Evolutionary conservation across 73 alveolate species (phyloP).

Genomic region (Paramecium caudatum): DNA sequence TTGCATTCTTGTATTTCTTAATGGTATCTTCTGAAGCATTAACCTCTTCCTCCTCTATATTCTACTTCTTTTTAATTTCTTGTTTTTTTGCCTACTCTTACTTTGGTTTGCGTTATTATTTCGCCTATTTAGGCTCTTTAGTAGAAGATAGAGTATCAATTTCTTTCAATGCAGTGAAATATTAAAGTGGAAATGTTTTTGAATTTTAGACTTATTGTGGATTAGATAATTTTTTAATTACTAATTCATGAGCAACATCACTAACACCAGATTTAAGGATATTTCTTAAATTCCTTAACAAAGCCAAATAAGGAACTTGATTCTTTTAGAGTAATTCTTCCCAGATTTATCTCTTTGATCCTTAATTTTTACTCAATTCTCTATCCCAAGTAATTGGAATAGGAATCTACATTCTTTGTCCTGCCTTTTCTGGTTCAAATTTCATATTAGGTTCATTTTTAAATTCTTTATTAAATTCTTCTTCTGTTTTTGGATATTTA

Average conservation of each 20-base stretch:
- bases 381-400: conserved; percentile 79
- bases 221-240: not conserved
- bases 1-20: conserved; percentile 19
- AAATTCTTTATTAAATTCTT: conserved; percentile 60
- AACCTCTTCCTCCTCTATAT: not conserved
- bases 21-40: not conserved
- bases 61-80: not conserved
- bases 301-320: conserved; percentile 77
- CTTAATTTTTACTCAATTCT: conserved; percentile 67
- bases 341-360: conserved; percentile 70
- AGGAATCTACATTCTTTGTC: conserved; percentile 73
- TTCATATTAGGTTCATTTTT: not conserved
- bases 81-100: not conserved
- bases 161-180: conserved; percentile 44
- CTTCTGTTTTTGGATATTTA: conserved; percentile 76
- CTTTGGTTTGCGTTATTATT: not conserved
- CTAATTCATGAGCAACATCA: conserved; percentile 49
- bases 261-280: conserved; percentile 74
- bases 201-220: not conserved
- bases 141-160: conserved; percentile 15
- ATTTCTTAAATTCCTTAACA: conserved; percentile 76
- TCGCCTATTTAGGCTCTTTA: conserved; percentile 21
- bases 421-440: conserved; percentile 77
- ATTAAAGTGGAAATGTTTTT: conserved; percentile 66
- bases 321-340: conserved; percentile 65